phyloP scores from a whole-genome alignment of 2,329 filamentous ascomycete genomes.

The Coniella lustricola region DNA sequence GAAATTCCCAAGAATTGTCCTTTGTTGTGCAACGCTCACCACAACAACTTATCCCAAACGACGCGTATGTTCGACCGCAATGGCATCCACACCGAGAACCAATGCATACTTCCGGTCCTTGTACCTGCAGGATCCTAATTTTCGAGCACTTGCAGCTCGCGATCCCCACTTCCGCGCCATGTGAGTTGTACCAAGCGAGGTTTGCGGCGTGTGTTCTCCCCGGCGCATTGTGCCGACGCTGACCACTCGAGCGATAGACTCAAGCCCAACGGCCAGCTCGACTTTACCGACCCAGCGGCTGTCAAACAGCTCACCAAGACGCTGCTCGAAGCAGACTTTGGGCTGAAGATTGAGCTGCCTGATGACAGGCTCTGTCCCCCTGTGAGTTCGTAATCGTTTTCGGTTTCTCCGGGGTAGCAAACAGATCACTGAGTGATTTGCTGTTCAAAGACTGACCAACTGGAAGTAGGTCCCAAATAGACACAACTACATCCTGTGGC shows the following conservation, averaged over 20 bases:
- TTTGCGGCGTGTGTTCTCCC: neutral
- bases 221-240: neutral
- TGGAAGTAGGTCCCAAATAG: conserved; percentile 50
- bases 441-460: conserved; percentile 2
- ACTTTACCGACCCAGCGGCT: conserved; percentile 73
- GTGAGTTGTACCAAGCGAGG: conserved; percentile 24
- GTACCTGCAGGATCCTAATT: conserved; percentile 36
- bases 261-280: conserved; percentile 45
- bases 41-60: neutral
- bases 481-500: conserved; percentile 86
- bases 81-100: conserved; percentile 8
- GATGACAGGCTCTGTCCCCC: conserved; percentile 79
- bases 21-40: no score
- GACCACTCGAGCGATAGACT: conserved; percentile 23
- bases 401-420: neutral
- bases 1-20: no score
- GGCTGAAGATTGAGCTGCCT: conserved; percentile 62
- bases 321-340: conserved; percentile 70
- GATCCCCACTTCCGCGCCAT: conserved; percentile 36
- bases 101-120: conserved; percentile 31
- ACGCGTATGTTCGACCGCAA: neutral
- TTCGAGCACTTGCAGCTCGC: conserved; percentile 33
- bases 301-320: conserved; percentile 77
- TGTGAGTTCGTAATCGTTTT: conserved; percentile 36
- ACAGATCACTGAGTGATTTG: neutral